Conservation (phyloP, 202 grass and related monocot species). For the Schoenoplectus tabernaemontani region DNA sequence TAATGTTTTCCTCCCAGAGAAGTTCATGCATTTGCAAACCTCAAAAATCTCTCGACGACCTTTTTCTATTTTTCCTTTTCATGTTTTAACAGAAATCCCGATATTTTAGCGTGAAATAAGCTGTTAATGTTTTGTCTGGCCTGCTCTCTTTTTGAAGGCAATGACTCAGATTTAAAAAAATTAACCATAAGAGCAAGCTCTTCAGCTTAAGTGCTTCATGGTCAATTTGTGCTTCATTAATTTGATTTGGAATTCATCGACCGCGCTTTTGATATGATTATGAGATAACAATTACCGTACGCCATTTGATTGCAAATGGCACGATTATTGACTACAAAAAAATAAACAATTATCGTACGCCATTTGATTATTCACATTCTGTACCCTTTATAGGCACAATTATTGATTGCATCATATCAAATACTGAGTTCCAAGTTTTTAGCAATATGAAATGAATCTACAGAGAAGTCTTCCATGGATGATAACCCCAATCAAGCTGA, state of each 20-base stretch:
- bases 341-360: background rate
- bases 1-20: background rate
- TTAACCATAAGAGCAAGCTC: background rate
- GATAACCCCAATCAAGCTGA: conserved; percentile 32
- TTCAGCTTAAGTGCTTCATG: background rate
- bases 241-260: background rate
- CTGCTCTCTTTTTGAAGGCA: too few relatives aligned
- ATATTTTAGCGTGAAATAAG: too few relatives aligned
- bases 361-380: background rate
- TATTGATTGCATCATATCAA: background rate
- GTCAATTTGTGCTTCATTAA: background rate
- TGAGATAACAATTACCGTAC: too few relatives aligned
- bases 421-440: background rate
- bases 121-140: too few relatives aligned
- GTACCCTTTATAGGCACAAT: background rate
- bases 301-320: too few relatives aligned
- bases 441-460: conserved; percentile 34
- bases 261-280: background rate
- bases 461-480: conserved; percentile 44
- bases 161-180: too few relatives aligned
- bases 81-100: too few relatives aligned
- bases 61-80: too few relatives aligned
- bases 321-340: too few relatives aligned
- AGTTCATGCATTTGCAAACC: too few relatives aligned
- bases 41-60: too few relatives aligned